Base-by-base conservation (phyloP, 2,329 filamentous ascomycete genomes). In the Cryphonectria naterciae region DNA sequence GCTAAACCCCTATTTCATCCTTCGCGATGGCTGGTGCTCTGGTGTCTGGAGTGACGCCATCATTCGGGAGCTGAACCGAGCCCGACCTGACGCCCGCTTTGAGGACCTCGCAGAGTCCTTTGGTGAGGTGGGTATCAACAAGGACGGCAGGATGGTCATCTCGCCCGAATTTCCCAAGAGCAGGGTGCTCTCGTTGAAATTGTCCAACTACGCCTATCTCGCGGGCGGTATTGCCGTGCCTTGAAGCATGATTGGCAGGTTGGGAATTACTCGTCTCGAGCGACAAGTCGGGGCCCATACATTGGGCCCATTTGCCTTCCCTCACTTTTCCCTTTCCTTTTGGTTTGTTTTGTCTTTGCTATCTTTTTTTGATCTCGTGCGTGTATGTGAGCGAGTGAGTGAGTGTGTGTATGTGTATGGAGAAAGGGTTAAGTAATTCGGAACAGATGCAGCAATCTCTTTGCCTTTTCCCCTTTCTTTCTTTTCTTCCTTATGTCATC, bases 31-130 rank as follows among this genome's bases (percentile, higher is more conserved):
- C 52, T 81, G 83, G 75, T 92, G 89, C 75, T 89, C 88, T 1
- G 92, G 92, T 6, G 86, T 94, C 1, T 94, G 92, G 92, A 93
- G 89, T 77, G 87, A 91, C 11, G 78, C 82, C 10, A 93, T 94
- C 62, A 81, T 93, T 13, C 81, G 86, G 35, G 85, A 88, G 70
- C 85, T 94, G 68, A 83, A 84, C 43, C 82, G 83, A 52, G 85
- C 87, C 17, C 86, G 91, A 7, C 91, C 91, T 0, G 79, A 82
- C 1, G 86, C 86, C 4, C 80, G 82, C 1, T 93, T 91, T 75
- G 83, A 87, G 60, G 87, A 92, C 74, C 83, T 93, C 69, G 84
- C 86, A 17, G 90, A 93, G 68, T 88, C 85, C 1, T 90, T 93
- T 71, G 88, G 88, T 60, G 87, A 88, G 73, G 83, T 89, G 13